Base-by-base conservation (phyloP, 768 basidiomycete species). In the Tylopilus rubrobrunneus region DNA sequence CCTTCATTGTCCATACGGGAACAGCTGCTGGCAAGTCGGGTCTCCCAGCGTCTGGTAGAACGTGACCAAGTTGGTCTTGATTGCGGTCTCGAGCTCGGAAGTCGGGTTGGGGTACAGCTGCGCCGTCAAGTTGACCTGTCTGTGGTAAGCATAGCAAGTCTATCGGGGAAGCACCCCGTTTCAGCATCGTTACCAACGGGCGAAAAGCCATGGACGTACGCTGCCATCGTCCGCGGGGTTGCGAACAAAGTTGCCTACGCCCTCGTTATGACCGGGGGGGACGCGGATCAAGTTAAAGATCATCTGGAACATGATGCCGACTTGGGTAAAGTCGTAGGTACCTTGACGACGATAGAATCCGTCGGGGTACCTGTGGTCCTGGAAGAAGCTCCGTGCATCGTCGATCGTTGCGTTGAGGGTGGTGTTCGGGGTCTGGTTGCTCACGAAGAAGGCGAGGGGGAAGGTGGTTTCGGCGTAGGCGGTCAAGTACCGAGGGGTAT, bases 371-470 rank as follows among this genome's bases (percentile, higher is more conserved):
- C 44, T 37, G 49, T 66, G 58, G 4, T 7, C 0, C 10, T 66
- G 9, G 14, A 52, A 66, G 55, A 66, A 63, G 42, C 58, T 63
- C 31, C 55, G 51, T 11, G 64, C 64, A 6, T 55, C 3, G 10
- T 61, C 56, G 4, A 66, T 3, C 8, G 62, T 56, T 14, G 8
- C 44, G 17, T 56, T 57, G 3, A 54, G 19, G 11, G 65, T 65
- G 44, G 62, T 56, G 42, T 59, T 46, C 31, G 6, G 48, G 8
- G 59, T 65, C 31, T 63, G 64, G 42, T 64, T 59, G 50, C 53
- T 65, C 29, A 57, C 59, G 41, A 67, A 65, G 39, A 66, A 67
- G 9, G 59, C 62, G 11, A 67, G 52, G 2, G 65, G 65, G n/a
- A 64, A 67, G 0, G 57, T 64, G 1, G 57, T 53, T 49, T 65